These are phyloP conservation scores for Aspergillus olivimuriae DNA, from an alignment of 495 filamentous ascomycete genomes.

Conservation along the genomic window DNA sequence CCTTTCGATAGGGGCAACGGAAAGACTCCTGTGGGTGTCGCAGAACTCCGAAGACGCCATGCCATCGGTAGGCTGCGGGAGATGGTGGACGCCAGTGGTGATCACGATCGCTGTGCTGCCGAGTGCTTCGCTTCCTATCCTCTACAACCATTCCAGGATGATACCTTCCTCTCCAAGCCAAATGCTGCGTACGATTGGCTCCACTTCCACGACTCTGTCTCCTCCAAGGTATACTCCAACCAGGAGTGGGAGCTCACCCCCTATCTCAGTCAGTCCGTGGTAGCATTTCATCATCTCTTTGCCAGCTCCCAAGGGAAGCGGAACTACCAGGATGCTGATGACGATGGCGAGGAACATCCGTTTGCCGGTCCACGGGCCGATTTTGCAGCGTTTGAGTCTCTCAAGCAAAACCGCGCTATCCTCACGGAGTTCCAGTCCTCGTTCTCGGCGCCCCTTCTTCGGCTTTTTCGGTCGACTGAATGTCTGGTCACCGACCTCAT, in stretches of 20 bases:
- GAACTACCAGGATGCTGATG: conserved; percentile 36
- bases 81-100: conserved; percentile 83
- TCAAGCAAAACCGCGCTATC: conserved; percentile 59
- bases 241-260: conserved; percentile 86
- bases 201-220: conserved; percentile 82
- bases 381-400: conserved; percentile 67
- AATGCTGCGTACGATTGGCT: conserved; percentile 87
- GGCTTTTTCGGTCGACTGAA: conserved; percentile 70
- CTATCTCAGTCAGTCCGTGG: conserved; percentile 76
- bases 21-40: conserved; percentile 48
- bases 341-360: conserved; percentile 52
- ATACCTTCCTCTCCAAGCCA: conserved; percentile 83
- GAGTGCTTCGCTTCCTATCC: conserved; percentile 83
- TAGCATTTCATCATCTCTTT: conserved; percentile 91
- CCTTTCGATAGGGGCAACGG: conserved; percentile 20
- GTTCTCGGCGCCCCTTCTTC: conserved; percentile 52
- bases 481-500: conserved; percentile 73
- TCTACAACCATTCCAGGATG: conserved; percentile 82
- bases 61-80: conserved; percentile 76
- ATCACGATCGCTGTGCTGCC: conserved; percentile 77
- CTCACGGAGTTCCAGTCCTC: conserved; percentile 48
- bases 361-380: conserved; percentile 78
- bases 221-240: conserved; percentile 59
- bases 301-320: conserved; percentile 45
- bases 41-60: conserved; percentile 67